Base-by-base conservation (phyloP, 352 stramenopile genomes). In the Phytopythium sindhum region DNA sequence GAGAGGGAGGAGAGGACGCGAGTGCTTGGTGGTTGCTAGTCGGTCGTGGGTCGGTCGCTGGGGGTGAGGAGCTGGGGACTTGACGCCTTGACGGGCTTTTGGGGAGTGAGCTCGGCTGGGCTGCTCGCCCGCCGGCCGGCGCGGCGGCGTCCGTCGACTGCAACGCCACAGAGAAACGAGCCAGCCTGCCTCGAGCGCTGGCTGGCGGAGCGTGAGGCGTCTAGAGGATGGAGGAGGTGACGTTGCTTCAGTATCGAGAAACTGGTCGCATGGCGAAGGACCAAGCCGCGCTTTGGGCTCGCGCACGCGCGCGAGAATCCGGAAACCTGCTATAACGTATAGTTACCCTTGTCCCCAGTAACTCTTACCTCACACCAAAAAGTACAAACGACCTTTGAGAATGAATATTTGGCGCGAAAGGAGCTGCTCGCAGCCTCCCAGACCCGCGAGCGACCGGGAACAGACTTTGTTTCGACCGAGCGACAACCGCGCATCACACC, bases 61-160 rank as follows among this genome's bases (percentile, higher is more conserved):
- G 39, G 7, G 39, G 8, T n/a, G 31, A 28, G 31, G 15, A 47
- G 39, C 29, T 62, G 47, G 54, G 35, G 35, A 33, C 24, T 29
- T 55, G 48, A 17, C n/a, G 17, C 15, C 62, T 61, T 54, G 60
- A 29, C 24, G 15, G 66, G 23, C 52, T 74, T 5, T 79, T 70
- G 51, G 6, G 10, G 37, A 79, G 72, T 79, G 72, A 28, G 51
- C 31, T 41, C 52, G 52, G 17, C 33, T 15, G 52, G 52, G 29
- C 29, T 12, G 33, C 52, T 24, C 52, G 33, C 52, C 52, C 52
- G 52, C 52, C 39, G 39, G 39, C 39, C 39, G 39, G 39, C 37
- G 37, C 37, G 37, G 37, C 51, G 29, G 28, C 31, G 21, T 23
- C 51, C 28, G 29, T 28, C 28, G 29, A 15, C 51, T 28, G 9